These are phyloP conservation scores for Linaria vulgaris DNA, from an alignment of 257 asterid species.

Conservation along the genomic window DNA sequence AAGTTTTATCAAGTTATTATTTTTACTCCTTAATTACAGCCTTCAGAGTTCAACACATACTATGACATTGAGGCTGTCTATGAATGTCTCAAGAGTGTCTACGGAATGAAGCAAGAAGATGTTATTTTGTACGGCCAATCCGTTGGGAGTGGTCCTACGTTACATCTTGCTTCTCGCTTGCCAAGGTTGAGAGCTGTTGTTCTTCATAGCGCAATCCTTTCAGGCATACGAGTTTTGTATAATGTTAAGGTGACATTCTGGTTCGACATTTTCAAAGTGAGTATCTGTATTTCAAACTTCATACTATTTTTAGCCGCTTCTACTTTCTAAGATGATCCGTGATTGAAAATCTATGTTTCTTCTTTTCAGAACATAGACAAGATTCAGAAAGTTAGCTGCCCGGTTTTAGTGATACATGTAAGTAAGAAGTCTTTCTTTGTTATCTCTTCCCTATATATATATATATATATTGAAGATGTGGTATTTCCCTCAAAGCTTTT, in stretches of 20 bases:
- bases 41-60: conserved; percentile 7
- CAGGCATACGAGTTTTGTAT: conserved; percentile 92
- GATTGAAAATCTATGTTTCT: conserved; percentile 22
- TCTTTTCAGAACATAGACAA: conserved; percentile 85
- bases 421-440: conserved; percentile 36
- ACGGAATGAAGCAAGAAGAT: conserved; percentile 8
- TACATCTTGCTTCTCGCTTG: conserved; percentile 2
- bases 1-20: too few relatives aligned
- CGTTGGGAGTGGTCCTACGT: conserved; percentile 1
- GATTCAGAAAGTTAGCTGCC: conserved; percentile 84
- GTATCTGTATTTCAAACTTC: conserved; percentile 29
- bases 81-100: background rate
- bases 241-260: conserved; percentile 96
- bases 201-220: conserved; percentile 98
- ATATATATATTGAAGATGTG: too few relatives aligned
- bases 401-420: conserved; percentile 94
- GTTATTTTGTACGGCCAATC: conserved; percentile 3
- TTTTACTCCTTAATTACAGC: too few relatives aligned
- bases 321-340: conserved; percentile 20
- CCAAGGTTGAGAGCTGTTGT: conserved; percentile 60
- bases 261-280: conserved; percentile 96
- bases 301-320: conserved; percentile 2
- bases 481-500: too few relatives aligned
- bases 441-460: background rate
- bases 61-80: background rate